Evolutionary conservation across 768 basidiomycete genomes (phyloP).

Genomic region (Guyanaporus albipodus): DNA sequence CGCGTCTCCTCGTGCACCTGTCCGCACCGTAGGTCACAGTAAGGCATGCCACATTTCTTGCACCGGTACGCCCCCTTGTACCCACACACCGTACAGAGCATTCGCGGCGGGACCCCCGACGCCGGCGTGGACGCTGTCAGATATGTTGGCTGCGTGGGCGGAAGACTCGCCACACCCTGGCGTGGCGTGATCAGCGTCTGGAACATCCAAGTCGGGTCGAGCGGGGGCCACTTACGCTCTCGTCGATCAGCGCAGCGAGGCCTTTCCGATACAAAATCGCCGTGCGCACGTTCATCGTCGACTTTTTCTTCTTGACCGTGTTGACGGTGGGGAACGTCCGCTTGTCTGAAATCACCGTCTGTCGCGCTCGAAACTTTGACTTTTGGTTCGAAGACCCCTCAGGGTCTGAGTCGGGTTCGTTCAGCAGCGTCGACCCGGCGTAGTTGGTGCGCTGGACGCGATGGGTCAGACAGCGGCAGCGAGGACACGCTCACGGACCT

Average conservation of each 20-base stretch:
- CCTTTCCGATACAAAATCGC: slow-evolving; percentile 83
- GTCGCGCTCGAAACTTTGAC: slow-evolving; percentile 64
- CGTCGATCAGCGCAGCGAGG: slow-evolving; percentile 66
- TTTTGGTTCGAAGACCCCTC: slow-evolving; percentile 24
- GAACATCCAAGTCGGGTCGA: background rate
- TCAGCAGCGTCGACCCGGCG: slow-evolving; percentile 41
- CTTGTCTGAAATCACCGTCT: slow-evolving; percentile 73
- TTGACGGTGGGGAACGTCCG: slow-evolving; percentile 38
- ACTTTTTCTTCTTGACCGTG: slow-evolving; percentile 60
- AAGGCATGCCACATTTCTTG: slow-evolving; percentile 70
- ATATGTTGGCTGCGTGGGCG: slow-evolving; percentile 59
- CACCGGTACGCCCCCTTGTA: slow-evolving; percentile 82
- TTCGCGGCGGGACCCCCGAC: slow-evolving; percentile 59
- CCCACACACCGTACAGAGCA: slow-evolving; percentile 83
- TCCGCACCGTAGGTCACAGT: slow-evolving; percentile 72
- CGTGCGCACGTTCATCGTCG: slow-evolving; percentile 74
- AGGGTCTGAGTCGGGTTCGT: slow-evolving; percentile 30
- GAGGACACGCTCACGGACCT: slow-evolving; percentile 41
- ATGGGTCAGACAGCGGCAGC: background rate
- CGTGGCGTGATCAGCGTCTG: slow-evolving; percentile 3
- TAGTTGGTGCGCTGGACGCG: slow-evolving; percentile 76
- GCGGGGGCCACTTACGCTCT: slow-evolving; percentile 57
- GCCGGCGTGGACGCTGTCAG: slow-evolving; percentile 62
- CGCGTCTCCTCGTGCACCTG: slow-evolving; percentile 73
- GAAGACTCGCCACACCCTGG: slow-evolving; percentile 57